phyloP scores from a whole-genome alignment of 225 moss, liverwort and hornwort genomes.

The Marchantia paleacea region DNA sequence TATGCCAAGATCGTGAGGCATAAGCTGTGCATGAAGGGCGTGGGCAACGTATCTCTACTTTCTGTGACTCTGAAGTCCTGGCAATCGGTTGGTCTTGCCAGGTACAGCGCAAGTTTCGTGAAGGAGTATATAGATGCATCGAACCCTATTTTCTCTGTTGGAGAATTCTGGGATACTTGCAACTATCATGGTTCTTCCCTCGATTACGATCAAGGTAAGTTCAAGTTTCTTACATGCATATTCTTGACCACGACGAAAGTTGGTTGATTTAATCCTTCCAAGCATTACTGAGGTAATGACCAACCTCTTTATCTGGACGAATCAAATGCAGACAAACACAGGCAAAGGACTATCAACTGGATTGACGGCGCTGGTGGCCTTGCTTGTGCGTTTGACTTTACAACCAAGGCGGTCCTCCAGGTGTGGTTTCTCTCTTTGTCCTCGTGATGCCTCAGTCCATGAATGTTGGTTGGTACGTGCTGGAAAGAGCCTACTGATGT shows the following conservation, averaged over 20 bases:
- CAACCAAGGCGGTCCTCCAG: slow-evolving; percentile 96
- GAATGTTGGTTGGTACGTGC: not conserved
- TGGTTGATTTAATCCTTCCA: not conserved
- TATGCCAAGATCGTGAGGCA: not conserved
- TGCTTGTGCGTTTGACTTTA: slow-evolving; percentile 90
- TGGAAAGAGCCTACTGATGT: not conserved
- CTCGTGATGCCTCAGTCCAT: not conserved
- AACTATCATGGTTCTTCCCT: slow-evolving; percentile 59
- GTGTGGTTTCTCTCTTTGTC: slow-evolving; percentile 24
- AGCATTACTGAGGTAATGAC: no score
- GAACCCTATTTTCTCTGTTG: slow-evolving; percentile 63
- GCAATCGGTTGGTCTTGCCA: slow-evolving; percentile 25
- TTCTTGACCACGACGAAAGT: no score
- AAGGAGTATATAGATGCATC: slow-evolving; percentile 77
- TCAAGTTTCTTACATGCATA: not conserved
- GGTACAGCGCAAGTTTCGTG: slow-evolving; percentile 74
- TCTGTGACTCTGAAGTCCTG: not conserved
- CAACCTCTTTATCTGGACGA: not conserved
- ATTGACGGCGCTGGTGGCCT: slow-evolving; percentile 76
- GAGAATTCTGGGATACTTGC: slow-evolving; percentile 95
- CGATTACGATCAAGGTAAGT: slow-evolving; percentile 79
- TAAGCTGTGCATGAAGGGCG: not conserved
- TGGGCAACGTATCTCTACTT: not conserved
- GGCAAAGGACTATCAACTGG: slow-evolving; percentile 87
- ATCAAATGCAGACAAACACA: slow-evolving; percentile 60